Conservation (phyloP, 768 basidiomycete species). For the Auriscalpium microsporum region DNA sequence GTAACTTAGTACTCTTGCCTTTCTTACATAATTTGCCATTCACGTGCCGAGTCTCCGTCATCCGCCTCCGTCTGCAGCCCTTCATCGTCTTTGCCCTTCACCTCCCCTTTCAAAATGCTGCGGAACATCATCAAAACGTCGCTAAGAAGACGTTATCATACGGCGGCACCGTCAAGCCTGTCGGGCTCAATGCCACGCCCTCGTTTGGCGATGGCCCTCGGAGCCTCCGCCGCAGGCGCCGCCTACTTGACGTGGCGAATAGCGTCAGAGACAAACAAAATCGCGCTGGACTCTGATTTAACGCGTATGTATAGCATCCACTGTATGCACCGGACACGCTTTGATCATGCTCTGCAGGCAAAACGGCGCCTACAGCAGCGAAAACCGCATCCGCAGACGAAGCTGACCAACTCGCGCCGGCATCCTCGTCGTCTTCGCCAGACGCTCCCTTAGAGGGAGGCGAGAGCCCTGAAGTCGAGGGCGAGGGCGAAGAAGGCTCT, state of each 20-base stretch:
- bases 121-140: slow-evolving; percentile 4
- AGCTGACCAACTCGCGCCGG: slow-evolving; percentile 2
- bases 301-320: slow-evolving; percentile 2
- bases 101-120: slow-evolving; percentile 5
- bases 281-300: slow-evolving; percentile 18
- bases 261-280: slow-evolving; percentile 10
- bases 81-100: not conserved
- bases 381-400: not conserved
- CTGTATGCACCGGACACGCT: not conserved
- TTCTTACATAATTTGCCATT: not conserved
- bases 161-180: not conserved
- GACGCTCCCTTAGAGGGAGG: not conserved
- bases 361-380: not conserved
- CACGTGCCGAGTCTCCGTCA: not conserved
- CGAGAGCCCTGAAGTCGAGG: slow-evolving; percentile 15
- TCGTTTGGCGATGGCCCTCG: slow-evolving; percentile 15
- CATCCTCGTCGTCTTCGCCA: not conserved
- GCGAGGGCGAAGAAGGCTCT: slow-evolving; percentile 19
- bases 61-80: not conserved
- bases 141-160: slow-evolving; percentile 11
- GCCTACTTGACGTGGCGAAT: slow-evolving; percentile 27
- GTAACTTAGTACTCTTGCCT: no score
- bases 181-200: not conserved
- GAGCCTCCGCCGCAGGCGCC: slow-evolving; percentile 24
- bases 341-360: not conserved